A percentile compares a stretch with the other conserved stretches of the same genome.
These are phyloP conservation scores for Boletus insuetus DNA, from an alignment of 768 basidiomycete genomes.

Conservation along the genomic window DNA sequence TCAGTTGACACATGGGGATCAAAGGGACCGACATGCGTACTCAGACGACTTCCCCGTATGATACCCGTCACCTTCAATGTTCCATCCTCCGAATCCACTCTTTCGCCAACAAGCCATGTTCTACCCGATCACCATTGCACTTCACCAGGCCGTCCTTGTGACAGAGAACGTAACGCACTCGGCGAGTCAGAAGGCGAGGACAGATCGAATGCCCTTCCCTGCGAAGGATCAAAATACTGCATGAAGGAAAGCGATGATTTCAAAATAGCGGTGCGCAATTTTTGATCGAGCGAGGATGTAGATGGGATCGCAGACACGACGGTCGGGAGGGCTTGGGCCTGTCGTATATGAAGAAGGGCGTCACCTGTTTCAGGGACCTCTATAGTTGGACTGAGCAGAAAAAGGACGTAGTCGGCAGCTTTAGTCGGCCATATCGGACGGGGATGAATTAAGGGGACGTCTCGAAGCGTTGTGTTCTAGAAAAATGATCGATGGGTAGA, in stretches of 20 bases:
- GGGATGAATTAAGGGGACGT: conserved; percentile 86
- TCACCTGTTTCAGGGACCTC: conserved; percentile 90
- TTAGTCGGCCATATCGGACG: conserved; percentile 68
- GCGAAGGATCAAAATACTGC: conserved; percentile 88
- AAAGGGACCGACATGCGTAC: conserved; percentile 36
- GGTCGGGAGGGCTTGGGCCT: conserved; percentile 87
- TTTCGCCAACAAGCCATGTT: conserved; percentile 72
- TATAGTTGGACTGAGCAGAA: conserved; percentile 73
- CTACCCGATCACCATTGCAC: conserved; percentile 83
- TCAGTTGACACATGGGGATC: neutral
- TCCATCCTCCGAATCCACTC: conserved; percentile 60
- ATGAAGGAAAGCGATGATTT: conserved; percentile 94
- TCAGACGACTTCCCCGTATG: conserved; percentile 72
- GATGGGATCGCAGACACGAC: conserved; percentile 66
- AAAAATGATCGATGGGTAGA: neutral
- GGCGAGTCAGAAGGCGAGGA: conserved; percentile 60
- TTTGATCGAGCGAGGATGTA: conserved; percentile 49
- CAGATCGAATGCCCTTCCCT: conserved; percentile 74
- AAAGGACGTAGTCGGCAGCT: conserved; percentile 89
- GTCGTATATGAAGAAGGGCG: conserved; percentile 79
- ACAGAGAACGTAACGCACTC: conserved; percentile 71
- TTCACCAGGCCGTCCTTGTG: conserved; percentile 79
- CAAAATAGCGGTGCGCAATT: conserved; percentile 63
- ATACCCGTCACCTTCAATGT: conserved; percentile 76
- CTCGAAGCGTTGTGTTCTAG: conserved; percentile 84